Evolutionary conservation across 1,284 basidiomycete genomes (phyloP), one percentile per base, ranked within the genome.

Genomic region (Fomitopsis pinicola): DNA sequence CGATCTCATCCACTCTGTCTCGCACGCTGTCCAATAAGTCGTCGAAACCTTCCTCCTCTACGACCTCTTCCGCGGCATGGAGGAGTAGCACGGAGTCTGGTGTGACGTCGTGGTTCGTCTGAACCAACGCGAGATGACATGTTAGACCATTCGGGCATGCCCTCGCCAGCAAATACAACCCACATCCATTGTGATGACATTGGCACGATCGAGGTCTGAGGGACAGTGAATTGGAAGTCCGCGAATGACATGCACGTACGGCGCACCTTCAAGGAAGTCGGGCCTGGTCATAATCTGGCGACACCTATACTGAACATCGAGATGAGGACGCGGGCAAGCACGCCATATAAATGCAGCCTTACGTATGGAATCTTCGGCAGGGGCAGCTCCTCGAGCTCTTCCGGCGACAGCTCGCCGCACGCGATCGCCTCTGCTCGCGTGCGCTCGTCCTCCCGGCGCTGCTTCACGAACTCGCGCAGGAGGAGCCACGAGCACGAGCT

Each of bases 131-230:
- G 22, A 45, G 33, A 57, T n/a, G 58, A 19, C 61, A 44, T 62
- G 52, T 61, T 30, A 55, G 38, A 12, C 2, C 50, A 40, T 53
- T 52, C 30, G 33, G 30, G 8, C 17, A n/a, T 2, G 26, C 22
- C 19, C 30, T 42, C 40, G 19, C 2, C 26, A 15, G 19, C 36
- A 57, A 45, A 28, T 26, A 61, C 58, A 56, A 54, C 85, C 68
- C 65, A 91, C 90, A 71, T 94, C 93, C 63, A 93, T 91, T 6
- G 88, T 78, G 59, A 94, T 86, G 61, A 93, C 86, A 73, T 93
- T 88, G 28, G 78, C 72, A 42, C 80, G 76, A 72, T 89, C 86
- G 42, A 91, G 79, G 55, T 85, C 86, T 87, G 66, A 28, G 50
- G 19, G n/a, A 22, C 19, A 15, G 36, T 38, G 40, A 15, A 48